A percentile compares a stretch with the other conserved stretches of the same genome.
Evolutionary conservation across 2,329 filamentous ascomycete genomes (phyloP).

Genomic region (Stachybotrys chartarum): DNA sequence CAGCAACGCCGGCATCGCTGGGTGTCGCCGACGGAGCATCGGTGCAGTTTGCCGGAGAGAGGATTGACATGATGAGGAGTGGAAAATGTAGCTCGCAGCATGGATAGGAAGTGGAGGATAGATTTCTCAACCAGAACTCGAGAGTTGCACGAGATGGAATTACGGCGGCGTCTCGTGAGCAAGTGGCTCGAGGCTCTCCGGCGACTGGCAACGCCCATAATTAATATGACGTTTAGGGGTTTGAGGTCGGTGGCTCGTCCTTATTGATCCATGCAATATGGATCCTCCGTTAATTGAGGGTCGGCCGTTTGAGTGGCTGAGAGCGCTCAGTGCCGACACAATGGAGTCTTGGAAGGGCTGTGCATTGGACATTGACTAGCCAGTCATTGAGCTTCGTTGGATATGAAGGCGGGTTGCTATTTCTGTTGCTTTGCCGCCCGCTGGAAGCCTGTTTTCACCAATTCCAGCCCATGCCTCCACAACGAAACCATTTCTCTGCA

Average conservation of each 20-base stretch:
- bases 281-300: neutral
- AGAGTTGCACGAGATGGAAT: no score
- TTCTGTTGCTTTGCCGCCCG: neutral
- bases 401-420: neutral
- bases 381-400: no score
- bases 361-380: neutral
- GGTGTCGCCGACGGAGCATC: conserved; percentile 32
- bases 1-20: conserved; percentile 51
- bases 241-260: neutral
- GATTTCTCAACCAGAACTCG: no score
- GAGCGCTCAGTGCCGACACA: neutral
- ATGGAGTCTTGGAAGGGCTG: neutral
- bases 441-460: no score
- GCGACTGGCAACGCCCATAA: neutral
- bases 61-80: neutral
- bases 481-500: no score
- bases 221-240: neutral
- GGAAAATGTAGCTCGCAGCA: no score
- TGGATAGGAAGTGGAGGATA: no score
- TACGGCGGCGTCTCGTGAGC: no score
- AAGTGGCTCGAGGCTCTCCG: no score
- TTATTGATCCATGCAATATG: neutral
- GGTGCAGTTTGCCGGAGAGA: conserved; percentile 28
- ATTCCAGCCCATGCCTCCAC: no score
- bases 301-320: neutral